phyloP scores from a whole-genome alignment of 805 yeast species.

The Ogataea neopini region DNA sequence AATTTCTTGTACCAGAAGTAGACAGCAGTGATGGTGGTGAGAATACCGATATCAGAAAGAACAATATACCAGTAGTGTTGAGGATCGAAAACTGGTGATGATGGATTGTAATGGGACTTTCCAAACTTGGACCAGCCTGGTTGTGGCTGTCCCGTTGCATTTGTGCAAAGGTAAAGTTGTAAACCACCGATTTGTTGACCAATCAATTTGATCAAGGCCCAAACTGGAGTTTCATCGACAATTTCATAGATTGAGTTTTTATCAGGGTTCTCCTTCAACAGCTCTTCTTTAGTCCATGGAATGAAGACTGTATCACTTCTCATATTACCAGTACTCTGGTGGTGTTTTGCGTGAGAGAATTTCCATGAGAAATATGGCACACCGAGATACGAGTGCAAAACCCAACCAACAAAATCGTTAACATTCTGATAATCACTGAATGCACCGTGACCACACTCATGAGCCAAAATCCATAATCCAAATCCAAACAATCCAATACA shows the following conservation, averaged over 20 bases:
- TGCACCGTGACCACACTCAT: conserved; percentile 67
- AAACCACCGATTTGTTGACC: conserved; percentile 61
- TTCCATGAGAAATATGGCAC: conserved; percentile 69
- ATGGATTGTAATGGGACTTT: conserved; percentile 56
- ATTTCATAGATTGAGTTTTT: conserved; percentile 42
- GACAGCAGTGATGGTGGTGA: conserved; percentile 44
- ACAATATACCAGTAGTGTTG: conserved; percentile 57
- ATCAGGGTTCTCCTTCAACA: conserved; percentile 35
- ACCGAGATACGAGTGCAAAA: conserved; percentile 54
- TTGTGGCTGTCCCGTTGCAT: conserved; percentile 57
- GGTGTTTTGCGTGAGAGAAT: conserved; percentile 60
- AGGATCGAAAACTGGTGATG: conserved; percentile 54
- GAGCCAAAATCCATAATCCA: conserved; percentile 64
- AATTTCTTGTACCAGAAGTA: conserved; percentile 52
- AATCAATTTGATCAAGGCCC: conserved; percentile 42
- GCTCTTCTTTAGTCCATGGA: conserved; percentile 54
- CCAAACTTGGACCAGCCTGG: conserved; percentile 43
- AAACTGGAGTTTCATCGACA: conserved; percentile 57
- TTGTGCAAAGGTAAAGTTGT: conserved; percentile 48
- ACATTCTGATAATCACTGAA: conserved; percentile 54
- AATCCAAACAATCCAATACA: conserved; percentile 51
- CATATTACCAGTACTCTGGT: conserved; percentile 62
- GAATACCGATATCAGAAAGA: conserved; percentile 56
- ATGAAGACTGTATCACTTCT: conserved; percentile 61
- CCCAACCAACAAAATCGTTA: conserved; percentile 62